phyloP scores from a whole-genome alignment of 768 basidiomycete species.

The Filobasidium floriforme region DNA sequence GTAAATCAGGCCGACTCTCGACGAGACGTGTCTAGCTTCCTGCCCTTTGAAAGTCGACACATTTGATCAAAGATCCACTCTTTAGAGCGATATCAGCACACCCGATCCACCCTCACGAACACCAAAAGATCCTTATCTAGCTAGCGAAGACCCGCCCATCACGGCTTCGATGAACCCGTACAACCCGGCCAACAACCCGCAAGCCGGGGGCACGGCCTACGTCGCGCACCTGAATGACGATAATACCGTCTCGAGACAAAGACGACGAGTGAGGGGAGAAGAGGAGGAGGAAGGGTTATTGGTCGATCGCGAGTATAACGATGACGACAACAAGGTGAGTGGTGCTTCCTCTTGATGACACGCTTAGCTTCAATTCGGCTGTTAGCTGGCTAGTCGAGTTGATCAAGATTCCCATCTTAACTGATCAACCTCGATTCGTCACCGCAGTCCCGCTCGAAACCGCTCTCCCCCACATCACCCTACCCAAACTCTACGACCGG shows the following conservation, averaged over 20 bases:
- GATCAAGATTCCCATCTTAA: too few species aligned
- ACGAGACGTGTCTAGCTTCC: too few species aligned
- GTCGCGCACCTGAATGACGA: not conserved
- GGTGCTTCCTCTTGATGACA: not conserved
- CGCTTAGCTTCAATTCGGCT: too few species aligned
- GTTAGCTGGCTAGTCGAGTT: too few species aligned
- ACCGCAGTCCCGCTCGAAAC: too few species aligned
- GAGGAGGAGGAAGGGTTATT: not conserved
- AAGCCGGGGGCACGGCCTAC: conserved; percentile 1
- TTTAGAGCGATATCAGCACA: too few species aligned
- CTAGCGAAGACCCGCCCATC: not conserved
- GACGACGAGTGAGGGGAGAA: not conserved
- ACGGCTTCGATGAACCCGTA: conserved; percentile 1
- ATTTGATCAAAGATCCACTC: too few species aligned
- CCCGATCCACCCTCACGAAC: too few species aligned
- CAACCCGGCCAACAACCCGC: not conserved
- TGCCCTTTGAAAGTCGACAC: too few species aligned
- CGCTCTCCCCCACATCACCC: too few species aligned
- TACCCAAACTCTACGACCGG: not conserved
- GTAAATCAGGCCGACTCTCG: too few species aligned
- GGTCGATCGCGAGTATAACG: not conserved
- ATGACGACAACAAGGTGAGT: not conserved
- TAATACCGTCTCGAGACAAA: not conserved
- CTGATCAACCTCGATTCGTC: too few species aligned
- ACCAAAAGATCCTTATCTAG: not conserved